Percentiles rank a stretch among this genome's conserved stretches.
These are phyloP conservation scores for Emericellopsis cladophorae DNA, from an alignment of 2,329 filamentous ascomycete genomes.

Conservation along the genomic window DNA sequence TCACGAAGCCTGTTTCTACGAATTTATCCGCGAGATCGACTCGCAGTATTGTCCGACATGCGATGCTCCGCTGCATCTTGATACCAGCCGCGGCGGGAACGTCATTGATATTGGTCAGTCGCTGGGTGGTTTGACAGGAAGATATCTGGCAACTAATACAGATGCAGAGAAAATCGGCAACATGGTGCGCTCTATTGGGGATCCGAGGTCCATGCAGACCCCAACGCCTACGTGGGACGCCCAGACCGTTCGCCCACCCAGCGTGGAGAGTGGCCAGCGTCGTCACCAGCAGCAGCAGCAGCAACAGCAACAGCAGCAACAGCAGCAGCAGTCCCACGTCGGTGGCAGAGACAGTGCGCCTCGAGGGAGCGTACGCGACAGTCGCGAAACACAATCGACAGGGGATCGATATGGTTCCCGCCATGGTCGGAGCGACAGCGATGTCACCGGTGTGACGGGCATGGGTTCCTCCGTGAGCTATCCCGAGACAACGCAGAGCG, in stretches of 20 bases:
- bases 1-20: slow-evolving; percentile 97
- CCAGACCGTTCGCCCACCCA: slow-evolving; percentile 41
- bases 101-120: slow-evolving; percentile 72
- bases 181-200: slow-evolving; percentile 72
- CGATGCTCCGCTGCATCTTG: slow-evolving; percentile 79
- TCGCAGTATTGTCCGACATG: slow-evolving; percentile 91
- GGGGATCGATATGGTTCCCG: slow-evolving; percentile 32
- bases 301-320: slow-evolving; percentile 4
- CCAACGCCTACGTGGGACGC: slow-evolving; percentile 58
- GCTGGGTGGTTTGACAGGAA: slow-evolving; percentile 8
- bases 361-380: slow-evolving; percentile 32
- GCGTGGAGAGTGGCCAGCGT: slow-evolving; percentile 27
- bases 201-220: slow-evolving; percentile 40
- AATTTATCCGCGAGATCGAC: slow-evolving; percentile 91
- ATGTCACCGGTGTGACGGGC: slow-evolving; percentile 58
- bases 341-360: slow-evolving; percentile 21
- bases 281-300: slow-evolving; percentile 19
- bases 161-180: slow-evolving; percentile 80
- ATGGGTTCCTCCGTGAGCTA: slow-evolving; percentile 69
- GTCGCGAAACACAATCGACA: slow-evolving; percentile 27
- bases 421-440: slow-evolving; percentile 70
- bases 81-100: slow-evolving; percentile 87
- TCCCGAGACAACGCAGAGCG: slow-evolving; percentile 59
- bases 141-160: slow-evolving; percentile 11
- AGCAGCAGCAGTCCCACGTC: slow-evolving; percentile 7